These are phyloP conservation scores for Cryptococcus maquisensis DNA, from an alignment of 1,284 basidiomycete genomes.

Conservation along the genomic window DNA sequence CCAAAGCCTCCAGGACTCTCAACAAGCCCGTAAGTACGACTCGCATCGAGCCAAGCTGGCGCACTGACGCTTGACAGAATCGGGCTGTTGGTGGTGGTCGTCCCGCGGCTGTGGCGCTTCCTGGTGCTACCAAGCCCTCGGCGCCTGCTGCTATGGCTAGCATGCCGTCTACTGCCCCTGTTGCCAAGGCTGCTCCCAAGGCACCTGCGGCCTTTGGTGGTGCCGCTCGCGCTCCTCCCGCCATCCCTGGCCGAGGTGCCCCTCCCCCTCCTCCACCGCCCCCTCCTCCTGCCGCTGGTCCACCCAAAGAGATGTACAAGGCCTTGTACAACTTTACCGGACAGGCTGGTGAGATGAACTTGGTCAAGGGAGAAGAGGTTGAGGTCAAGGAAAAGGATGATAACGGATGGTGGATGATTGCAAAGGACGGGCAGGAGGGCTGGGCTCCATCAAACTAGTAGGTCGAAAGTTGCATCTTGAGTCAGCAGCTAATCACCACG, in stretches of 20 bases:
- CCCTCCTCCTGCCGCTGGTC: slow-evolving; percentile 57
- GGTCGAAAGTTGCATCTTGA: slow-evolving; percentile 17
- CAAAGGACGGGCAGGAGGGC: slow-evolving; percentile 76
- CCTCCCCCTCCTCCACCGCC: slow-evolving; percentile 59
- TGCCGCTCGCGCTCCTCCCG: slow-evolving; percentile 46
- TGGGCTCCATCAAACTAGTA: slow-evolving; percentile 93
- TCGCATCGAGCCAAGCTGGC: slow-evolving; percentile 1
- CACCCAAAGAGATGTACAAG: slow-evolving; percentile 71
- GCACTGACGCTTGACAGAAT: neutral
- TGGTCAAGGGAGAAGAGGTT: slow-evolving; percentile 86
- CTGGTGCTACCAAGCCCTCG: slow-evolving; percentile 47
- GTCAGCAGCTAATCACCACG: neutral
- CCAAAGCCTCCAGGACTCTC: slow-evolving; percentile 42
- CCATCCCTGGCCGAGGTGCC: slow-evolving; percentile 24
- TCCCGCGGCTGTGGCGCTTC: slow-evolving; percentile 43
- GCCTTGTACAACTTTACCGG: slow-evolving; percentile 85
- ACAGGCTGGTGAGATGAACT: slow-evolving; percentile 83
- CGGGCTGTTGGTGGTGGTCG: slow-evolving; percentile 6
- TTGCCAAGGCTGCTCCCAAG: slow-evolving; percentile 22
- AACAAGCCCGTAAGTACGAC: slow-evolving; percentile 18
- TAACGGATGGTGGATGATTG: slow-evolving; percentile 95
- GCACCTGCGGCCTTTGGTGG: slow-evolving; percentile 15
- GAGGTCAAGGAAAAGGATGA: slow-evolving; percentile 91
- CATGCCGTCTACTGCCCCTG: slow-evolving; percentile 23
- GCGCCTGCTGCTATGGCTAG: slow-evolving; percentile 37